Conservation (phyloP, 1,284 basidiomycete genomes). For the Irpex sp. region DNA sequence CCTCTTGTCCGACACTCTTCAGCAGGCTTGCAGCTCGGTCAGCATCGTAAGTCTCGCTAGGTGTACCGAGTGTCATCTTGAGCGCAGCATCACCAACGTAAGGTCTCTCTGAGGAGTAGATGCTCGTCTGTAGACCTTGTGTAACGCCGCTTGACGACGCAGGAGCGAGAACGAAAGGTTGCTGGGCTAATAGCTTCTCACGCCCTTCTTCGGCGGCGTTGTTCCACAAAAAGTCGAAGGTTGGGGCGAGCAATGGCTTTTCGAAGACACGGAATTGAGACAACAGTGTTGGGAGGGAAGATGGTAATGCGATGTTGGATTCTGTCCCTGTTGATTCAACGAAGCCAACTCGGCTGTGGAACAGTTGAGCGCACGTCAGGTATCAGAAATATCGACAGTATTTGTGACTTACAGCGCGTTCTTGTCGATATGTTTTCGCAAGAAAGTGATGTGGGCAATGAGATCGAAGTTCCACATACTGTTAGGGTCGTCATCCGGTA, state of each 20-base stretch:
- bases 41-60: conserved; percentile 61
- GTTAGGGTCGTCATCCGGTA: conserved; percentile 70
- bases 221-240: conserved; percentile 76
- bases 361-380: conserved; percentile 10
- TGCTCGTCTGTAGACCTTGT: conserved; percentile 17
- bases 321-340: conserved; percentile 37
- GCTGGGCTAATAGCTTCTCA: conserved; percentile 62
- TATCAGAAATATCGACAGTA: not conserved
- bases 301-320: conserved; percentile 38
- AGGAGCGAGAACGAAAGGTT: conserved; percentile 46
- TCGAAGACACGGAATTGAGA: conserved; percentile 47
- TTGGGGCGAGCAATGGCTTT: conserved; percentile 36
- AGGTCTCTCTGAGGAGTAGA: conserved; percentile 33
- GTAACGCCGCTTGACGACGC: not conserved
- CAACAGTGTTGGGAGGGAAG: conserved; percentile 43
- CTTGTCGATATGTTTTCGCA: conserved; percentile 82
- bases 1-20: conserved; percentile 47
- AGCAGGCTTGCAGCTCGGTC: conserved; percentile 56
- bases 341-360: conserved; percentile 53
- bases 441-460: conserved; percentile 71
- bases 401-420: conserved; percentile 66
- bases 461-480: conserved; percentile 77
- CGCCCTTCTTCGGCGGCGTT: conserved; percentile 66
- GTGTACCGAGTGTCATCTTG: conserved; percentile 80
- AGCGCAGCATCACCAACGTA: conserved; percentile 62